Evolutionary conservation across 352 stramenopile genomes (phyloP).

Genomic region (Phytophthora lateralis): DNA sequence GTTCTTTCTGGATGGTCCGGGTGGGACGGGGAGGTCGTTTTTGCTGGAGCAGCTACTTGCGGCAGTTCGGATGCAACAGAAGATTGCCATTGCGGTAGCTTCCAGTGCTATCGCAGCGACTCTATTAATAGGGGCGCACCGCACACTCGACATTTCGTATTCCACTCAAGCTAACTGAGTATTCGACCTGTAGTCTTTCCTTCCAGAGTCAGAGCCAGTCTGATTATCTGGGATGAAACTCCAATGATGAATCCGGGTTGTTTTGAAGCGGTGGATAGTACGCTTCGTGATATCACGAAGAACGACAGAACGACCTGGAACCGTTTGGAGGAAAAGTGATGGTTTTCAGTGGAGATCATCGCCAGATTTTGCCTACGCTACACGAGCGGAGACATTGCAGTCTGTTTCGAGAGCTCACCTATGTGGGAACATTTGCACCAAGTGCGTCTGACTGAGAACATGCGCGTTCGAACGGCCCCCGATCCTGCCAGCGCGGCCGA

Average conservation of each 20-base stretch:
- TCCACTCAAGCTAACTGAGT: slow-evolving; percentile 12
- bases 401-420: slow-evolving; percentile 9
- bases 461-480: neutral
- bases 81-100: slow-evolving; percentile 33
- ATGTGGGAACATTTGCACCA: slow-evolving; percentile 6
- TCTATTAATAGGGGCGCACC: slow-evolving; percentile 32
- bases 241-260: slow-evolving; percentile 10
- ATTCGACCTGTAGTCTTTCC: slow-evolving; percentile 21
- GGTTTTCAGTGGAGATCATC: slow-evolving; percentile 29
- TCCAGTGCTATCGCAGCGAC: slow-evolving; percentile 41
- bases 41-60: slow-evolving; percentile 30
- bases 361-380: slow-evolving; percentile 24
- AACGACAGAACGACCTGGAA: slow-evolving; percentile 9
- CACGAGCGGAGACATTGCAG: slow-evolving; percentile 13
- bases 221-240: slow-evolving; percentile 18
- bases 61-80: slow-evolving; percentile 9
- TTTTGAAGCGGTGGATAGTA: slow-evolving; percentile 35
- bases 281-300: slow-evolving; percentile 4
- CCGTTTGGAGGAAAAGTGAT: slow-evolving; percentile 36
- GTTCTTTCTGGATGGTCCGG: slow-evolving; percentile 39
- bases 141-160: slow-evolving; percentile 43
- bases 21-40: slow-evolving; percentile 41
- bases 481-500: slow-evolving; percentile 1
- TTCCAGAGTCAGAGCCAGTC: slow-evolving; percentile 15
- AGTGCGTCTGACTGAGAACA: neutral